These are phyloP conservation scores for Rhodotorula glutinis DNA, from an alignment of 1,284 basidiomycete genomes.

Conservation along the genomic window DNA sequence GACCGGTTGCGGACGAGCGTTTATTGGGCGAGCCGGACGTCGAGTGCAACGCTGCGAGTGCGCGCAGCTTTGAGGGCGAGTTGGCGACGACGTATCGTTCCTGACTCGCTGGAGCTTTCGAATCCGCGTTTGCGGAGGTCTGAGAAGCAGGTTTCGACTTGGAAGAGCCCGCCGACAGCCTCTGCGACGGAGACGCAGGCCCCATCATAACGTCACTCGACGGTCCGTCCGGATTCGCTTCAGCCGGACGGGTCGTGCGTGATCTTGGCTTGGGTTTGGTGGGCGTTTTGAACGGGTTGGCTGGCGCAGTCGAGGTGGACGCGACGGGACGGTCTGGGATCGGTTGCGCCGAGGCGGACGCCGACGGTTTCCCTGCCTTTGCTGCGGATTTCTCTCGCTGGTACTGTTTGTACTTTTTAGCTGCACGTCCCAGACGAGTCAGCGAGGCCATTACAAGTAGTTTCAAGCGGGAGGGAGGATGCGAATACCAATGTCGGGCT, in stretches of 20 bases:
- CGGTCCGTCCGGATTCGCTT: not conserved
- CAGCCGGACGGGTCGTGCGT: not conserved
- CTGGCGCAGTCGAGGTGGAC: not conserved
- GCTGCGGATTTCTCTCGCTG: constrained; percentile 9
- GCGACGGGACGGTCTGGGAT: not conserved
- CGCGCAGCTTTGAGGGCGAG: constrained; percentile 36
- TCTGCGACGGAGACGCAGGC: constrained; percentile 2
- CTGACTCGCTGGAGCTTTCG: not conserved
- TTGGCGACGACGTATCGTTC: constrained; percentile 34
- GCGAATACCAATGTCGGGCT: constrained; percentile 28
- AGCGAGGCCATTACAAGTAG: not conserved
- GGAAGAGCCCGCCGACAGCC: not conserved
- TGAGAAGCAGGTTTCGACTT: not conserved
- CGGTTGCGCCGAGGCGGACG: not conserved
- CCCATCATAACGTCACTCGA: not conserved
- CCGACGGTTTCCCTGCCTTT: not conserved
- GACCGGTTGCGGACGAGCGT: not conserved
- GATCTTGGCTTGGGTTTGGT: constrained; percentile 21
- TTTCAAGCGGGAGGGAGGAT: not conserved
- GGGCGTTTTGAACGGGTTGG: constrained; percentile 22
- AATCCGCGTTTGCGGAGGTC: not conserved
- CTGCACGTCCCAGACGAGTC: constrained; percentile 1
- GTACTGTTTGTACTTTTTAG: constrained; percentile 37
- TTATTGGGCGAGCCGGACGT: constrained; percentile 26
- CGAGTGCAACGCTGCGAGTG: constrained; percentile 34